A percentile compares a stretch with the other conserved stretches of the same genome.
Evolutionary conservation across 805 yeast genomes (phyloP).

Genomic region (Alloascoidea hylecoeti): DNA sequence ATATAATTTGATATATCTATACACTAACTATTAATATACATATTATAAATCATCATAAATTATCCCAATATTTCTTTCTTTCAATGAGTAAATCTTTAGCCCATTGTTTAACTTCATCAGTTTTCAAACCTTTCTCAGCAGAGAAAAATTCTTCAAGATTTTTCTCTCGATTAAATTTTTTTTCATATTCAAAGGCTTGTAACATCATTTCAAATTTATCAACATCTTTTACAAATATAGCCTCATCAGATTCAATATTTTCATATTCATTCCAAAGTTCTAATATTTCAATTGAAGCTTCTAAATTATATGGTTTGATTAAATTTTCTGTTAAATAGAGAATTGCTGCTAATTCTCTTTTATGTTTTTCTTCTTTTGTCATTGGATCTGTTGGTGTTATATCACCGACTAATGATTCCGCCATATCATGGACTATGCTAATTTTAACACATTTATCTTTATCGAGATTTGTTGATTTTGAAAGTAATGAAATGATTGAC

Average conservation of each 20-base stretch:
- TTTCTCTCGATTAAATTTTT: constrained; percentile 36
- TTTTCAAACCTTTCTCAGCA: constrained; percentile 48
- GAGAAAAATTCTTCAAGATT: constrained; percentile 58
- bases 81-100: constrained; percentile 42
- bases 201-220: constrained; percentile 83
- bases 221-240: constrained; percentile 83
- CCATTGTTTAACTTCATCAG: constrained; percentile 56
- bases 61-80: constrained; percentile 31
- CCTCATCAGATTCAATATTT: constrained; percentile 67
- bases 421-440: constrained; percentile 86
- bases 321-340: constrained; percentile 42
- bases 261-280: constrained; percentile 86
- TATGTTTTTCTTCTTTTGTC: constrained; percentile 67
- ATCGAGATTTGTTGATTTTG: constrained; percentile 37
- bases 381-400: constrained; percentile 74
- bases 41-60: no score
- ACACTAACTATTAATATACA: no score
- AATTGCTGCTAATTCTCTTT: constrained; percentile 66
- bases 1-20: no score
- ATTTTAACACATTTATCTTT: constrained; percentile 65
- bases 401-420: constrained; percentile 90
- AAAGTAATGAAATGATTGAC: constrained; percentile 68
- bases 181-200: constrained; percentile 78
- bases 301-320: constrained; percentile 47
- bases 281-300: constrained; percentile 48